Conservation (phyloP, 2,329 filamentous ascomycete species). For the Leptoxyphium fumago region DNA sequence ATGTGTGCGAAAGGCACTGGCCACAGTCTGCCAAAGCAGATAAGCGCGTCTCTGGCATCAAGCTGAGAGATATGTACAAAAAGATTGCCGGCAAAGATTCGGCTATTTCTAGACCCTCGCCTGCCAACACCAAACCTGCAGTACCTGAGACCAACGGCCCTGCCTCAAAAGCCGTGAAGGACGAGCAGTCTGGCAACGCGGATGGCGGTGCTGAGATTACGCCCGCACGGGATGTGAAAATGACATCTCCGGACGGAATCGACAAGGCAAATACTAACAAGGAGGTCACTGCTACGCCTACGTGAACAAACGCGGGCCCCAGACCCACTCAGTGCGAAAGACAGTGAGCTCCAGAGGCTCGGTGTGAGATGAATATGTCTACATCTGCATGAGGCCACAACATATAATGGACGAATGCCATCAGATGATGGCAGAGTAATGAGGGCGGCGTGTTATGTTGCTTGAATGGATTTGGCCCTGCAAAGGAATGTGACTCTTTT, state of each 20-base stretch:
- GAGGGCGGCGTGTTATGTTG: too few relatives aligned
- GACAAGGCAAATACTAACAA: neutral
- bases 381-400: too few relatives aligned
- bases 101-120: neutral
- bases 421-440: too few relatives aligned
- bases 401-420: too few relatives aligned
- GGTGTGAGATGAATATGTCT: too few relatives aligned
- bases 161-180: neutral
- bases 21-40: slow-evolving; percentile 20
- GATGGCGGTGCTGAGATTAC: neutral
- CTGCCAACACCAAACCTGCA: neutral
- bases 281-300: neutral
- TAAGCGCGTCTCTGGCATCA: slow-evolving; percentile 20
- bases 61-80: slow-evolving; percentile 23
- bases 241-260: neutral
- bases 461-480: too few relatives aligned
- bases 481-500: too few relatives aligned
- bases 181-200: neutral
- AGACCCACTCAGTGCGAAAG: too few relatives aligned
- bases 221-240: neutral
- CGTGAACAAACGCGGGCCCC: too few relatives aligned
- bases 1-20: slow-evolving; percentile 21
- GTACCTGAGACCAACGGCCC: neutral
- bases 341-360: too few relatives aligned
- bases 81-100: slow-evolving; percentile 14